These are phyloP conservation scores for Pouteria campechiana DNA, from an alignment of 179 eudicot species.

Conservation along the genomic window DNA sequence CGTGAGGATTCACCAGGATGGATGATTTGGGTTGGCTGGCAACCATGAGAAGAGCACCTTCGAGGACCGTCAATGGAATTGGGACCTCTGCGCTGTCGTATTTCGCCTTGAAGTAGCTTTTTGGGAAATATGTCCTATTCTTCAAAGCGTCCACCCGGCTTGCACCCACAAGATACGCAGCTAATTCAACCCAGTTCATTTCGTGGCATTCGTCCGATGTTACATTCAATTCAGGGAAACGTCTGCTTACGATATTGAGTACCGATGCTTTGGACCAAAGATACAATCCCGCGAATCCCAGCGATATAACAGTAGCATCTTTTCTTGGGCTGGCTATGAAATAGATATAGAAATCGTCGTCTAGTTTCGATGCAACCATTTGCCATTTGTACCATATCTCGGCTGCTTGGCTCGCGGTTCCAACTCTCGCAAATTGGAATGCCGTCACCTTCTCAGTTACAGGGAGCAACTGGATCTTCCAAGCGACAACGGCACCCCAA, in stretches of 20 bases:
- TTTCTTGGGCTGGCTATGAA: background rate
- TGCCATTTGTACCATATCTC: slow-evolving; percentile 1
- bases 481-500: slow-evolving; percentile 5
- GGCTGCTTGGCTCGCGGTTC: slow-evolving; percentile 1
- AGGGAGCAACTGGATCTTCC: slow-evolving; percentile 2
- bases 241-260: background rate
- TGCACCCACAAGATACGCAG: slow-evolving; percentile 4
- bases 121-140: background rate
- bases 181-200: slow-evolving; percentile 20
- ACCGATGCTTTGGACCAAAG: too few relatives aligned
- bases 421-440: background rate
- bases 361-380: background rate
- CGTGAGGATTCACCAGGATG: slow-evolving; percentile 30
- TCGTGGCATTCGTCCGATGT: slow-evolving; percentile 8
- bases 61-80: slow-evolving; percentile 9
- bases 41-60: too few relatives aligned
- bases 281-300: slow-evolving; percentile 5
- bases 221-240: slow-evolving; percentile 16
- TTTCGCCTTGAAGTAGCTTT: slow-evolving; percentile 16
- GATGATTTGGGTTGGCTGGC: too few relatives aligned
- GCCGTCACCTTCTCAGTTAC: slow-evolving; percentile 3
- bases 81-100: slow-evolving; percentile 26
- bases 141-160: background rate
- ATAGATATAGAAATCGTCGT: slow-evolving; percentile 7
- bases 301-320: background rate